Evolutionary conservation across 768 basidiomycete species (phyloP).

Genomic region (Daedaleopsis nitida): DNA sequence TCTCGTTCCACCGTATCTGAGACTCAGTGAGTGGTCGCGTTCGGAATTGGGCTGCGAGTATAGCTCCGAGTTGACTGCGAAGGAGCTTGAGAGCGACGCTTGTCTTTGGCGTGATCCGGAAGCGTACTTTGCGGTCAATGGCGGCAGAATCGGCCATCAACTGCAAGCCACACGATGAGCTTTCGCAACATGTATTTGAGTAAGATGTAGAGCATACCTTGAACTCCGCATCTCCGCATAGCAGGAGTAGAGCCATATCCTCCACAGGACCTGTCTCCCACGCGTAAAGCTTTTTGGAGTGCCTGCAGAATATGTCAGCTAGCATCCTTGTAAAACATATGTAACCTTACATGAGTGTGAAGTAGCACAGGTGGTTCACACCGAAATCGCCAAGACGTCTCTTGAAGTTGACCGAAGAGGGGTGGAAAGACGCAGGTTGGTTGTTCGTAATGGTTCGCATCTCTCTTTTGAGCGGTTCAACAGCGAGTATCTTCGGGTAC

Average conservation of each 20-base stretch:
- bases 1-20: slow-evolving; percentile 73
- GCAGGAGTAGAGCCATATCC: slow-evolving; percentile 74
- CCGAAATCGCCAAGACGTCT: slow-evolving; percentile 69
- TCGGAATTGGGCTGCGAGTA: slow-evolving; percentile 69
- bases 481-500: slow-evolving; percentile 84
- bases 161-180: slow-evolving; percentile 41
- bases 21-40: slow-evolving; percentile 57
- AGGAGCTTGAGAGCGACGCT: slow-evolving; percentile 81
- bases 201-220: slow-evolving; percentile 51
- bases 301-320: slow-evolving; percentile 49
- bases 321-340: slow-evolving; percentile 5
- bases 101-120: slow-evolving; percentile 66
- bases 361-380: slow-evolving; percentile 76
- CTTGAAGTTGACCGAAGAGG: slow-evolving; percentile 88
- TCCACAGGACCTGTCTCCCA: slow-evolving; percentile 95
- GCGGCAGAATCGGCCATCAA: slow-evolving; percentile 67
- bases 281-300: slow-evolving; percentile 88
- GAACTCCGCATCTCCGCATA: slow-evolving; percentile 91
- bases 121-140: slow-evolving; percentile 86
- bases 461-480: slow-evolving; percentile 61
- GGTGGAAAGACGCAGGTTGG: slow-evolving; percentile 79
- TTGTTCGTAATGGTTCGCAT: slow-evolving; percentile 84
- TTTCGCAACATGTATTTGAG: background rate
- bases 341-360: slow-evolving; percentile 76
- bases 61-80: slow-evolving; percentile 58